Evolutionary conservation across 2,329 filamentous ascomycete genomes (phyloP).

Genomic region (Didymella arachidicola): DNA sequence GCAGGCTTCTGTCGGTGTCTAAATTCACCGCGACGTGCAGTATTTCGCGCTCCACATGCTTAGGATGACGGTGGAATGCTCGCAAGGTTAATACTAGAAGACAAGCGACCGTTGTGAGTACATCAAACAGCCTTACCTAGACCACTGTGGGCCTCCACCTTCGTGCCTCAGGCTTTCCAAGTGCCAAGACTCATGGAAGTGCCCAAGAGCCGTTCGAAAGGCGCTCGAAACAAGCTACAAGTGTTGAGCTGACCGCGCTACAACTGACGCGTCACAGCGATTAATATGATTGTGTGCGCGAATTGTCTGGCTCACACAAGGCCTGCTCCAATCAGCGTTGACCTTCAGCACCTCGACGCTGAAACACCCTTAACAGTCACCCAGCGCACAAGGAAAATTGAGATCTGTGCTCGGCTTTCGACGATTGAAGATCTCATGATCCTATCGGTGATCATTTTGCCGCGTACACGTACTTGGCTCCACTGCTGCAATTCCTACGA

Average conservation of each 20-base stretch:
- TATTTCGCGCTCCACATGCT: background rate
- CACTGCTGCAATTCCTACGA: background rate
- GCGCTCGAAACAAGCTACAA: conserved; percentile 8
- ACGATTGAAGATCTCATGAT: background rate
- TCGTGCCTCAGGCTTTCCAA: conserved; percentile 13
- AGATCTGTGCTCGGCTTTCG: background rate
- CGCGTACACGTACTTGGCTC: conserved; percentile 1
- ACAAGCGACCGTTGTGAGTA: conserved; percentile 18
- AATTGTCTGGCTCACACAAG: conserved; percentile 1
- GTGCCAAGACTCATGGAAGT: conserved; percentile 6
- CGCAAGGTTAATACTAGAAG: conserved; percentile 17
- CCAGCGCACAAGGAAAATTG: conserved; percentile 13
- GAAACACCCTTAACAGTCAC: conserved; percentile 4
- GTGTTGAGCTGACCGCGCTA: conserved; percentile 4
- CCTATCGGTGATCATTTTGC: background rate
- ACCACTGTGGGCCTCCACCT: background rate
- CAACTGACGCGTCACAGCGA: conserved; percentile 16
- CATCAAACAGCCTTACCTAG: conserved; percentile 20
- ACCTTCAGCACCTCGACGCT: background rate
- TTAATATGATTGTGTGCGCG: conserved; percentile 2
- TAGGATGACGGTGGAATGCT: conserved; percentile 5
- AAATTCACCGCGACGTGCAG: background rate
- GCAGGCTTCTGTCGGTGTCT: background rate
- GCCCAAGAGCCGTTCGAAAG: conserved; percentile 6
- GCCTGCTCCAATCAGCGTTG: background rate